A percentile compares a stretch with the other conserved stretches of the same genome.
These are phyloP conservation scores for Sphagnum magellanicum DNA, from an alignment of 228 moss, liverwort and hornwort species.

Conservation along the genomic window DNA sequence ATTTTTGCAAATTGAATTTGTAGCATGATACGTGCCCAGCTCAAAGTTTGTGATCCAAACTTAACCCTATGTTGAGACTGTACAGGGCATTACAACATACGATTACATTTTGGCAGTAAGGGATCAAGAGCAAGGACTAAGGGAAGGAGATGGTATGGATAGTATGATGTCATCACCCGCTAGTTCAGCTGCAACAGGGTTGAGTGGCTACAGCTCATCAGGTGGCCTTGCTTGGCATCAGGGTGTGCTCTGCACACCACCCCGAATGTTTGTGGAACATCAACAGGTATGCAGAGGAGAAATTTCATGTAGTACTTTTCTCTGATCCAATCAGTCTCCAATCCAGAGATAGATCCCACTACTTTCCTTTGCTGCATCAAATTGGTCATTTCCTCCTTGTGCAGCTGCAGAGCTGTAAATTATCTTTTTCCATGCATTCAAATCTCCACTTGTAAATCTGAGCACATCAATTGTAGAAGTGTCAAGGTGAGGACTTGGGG, in stretches of 20 bases:
- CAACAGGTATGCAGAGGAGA: constrained; percentile 27
- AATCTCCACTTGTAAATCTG: no score
- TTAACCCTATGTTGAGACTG: not conserved
- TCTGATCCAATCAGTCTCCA: no score
- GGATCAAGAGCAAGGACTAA: constrained; percentile 50
- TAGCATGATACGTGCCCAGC: no score
- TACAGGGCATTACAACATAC: constrained; percentile 79
- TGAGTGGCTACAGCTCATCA: constrained; percentile 57
- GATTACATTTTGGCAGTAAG: constrained; percentile 86
- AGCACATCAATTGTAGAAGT: no score
- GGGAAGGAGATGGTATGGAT: constrained; percentile 28
- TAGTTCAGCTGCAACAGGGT: constrained; percentile 52
- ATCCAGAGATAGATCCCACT: no score
- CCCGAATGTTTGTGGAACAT: constrained; percentile 81
- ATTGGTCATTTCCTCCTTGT: no score
- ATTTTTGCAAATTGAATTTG: no score
- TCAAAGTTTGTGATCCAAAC: not conserved
- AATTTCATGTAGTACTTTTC: no score
- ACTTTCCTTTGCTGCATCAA: no score
- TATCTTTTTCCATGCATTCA: no score
- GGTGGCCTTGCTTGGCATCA: constrained; percentile 54
- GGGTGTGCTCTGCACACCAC: constrained; percentile 90
- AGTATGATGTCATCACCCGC: constrained; percentile 76
- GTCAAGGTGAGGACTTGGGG: no score
- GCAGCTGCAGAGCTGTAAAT: no score